A percentile compares a stretch with the other conserved stretches of the same genome.
These are phyloP conservation scores for Nidula niveotomentosa DNA, from an alignment of 1,284 basidiomycete species.

Conservation along the genomic window DNA sequence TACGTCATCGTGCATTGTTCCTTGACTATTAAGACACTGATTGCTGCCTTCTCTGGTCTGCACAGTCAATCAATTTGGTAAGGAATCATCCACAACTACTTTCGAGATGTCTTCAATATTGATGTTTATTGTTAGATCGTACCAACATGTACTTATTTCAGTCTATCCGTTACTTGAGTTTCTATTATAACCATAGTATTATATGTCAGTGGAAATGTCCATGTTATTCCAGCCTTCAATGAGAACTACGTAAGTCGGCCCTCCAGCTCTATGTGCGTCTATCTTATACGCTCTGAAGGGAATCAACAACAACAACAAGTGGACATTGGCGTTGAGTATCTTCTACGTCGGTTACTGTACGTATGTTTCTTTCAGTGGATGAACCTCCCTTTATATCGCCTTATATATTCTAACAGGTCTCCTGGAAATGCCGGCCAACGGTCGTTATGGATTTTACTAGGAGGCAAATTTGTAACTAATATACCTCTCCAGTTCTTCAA, in stretches of 20 bases:
- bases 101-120: slow-evolving; percentile 1
- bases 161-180: neutral
- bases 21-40: neutral
- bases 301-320: slow-evolving; percentile 48
- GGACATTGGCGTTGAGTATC: slow-evolving; percentile 54
- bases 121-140: slow-evolving; percentile 33
- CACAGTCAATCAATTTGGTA: slow-evolving; percentile 57
- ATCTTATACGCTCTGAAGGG: slow-evolving; percentile 26
- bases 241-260: slow-evolving; percentile 41
- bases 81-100: slow-evolving; percentile 3
- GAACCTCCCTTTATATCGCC: too few relatives aligned
- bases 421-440: slow-evolving; percentile 56
- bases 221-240: slow-evolving; percentile 50
- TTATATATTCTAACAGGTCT: slow-evolving; percentile 31
- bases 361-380: slow-evolving; percentile 7
- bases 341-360: slow-evolving; percentile 61
- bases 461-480: neutral
- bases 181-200: neutral
- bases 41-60: neutral
- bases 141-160: slow-evolving; percentile 46
- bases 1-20: slow-evolving; percentile 21
- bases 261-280: neutral
- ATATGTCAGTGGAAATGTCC: slow-evolving; percentile 46
- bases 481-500: slow-evolving; percentile 40
- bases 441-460: slow-evolving; percentile 19